These are phyloP conservation scores for Myochromella boudieri DNA, from an alignment of 768 basidiomycete genomes.

Conservation along the genomic window DNA sequence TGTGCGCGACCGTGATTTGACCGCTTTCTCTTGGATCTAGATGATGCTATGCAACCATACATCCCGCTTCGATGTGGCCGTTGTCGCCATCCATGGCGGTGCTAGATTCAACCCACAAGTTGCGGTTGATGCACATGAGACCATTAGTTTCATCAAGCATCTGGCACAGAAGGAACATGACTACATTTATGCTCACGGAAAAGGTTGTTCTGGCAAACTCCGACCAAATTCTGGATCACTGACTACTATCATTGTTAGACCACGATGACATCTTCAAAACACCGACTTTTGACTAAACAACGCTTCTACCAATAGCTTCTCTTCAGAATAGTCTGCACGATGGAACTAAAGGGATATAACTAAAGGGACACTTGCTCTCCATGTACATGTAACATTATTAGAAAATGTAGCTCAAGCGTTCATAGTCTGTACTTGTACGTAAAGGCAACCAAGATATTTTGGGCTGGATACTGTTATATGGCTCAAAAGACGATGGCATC, in stretches of 20 bases:
- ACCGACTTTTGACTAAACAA: conserved; percentile 38
- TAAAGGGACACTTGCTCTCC: no score
- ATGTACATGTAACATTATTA: no score
- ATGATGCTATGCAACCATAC: conserved; percentile 77
- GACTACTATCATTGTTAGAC: conserved; percentile 27
- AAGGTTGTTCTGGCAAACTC: conserved; percentile 39
- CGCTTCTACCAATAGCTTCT: neutral
- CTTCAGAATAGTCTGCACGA: neutral
- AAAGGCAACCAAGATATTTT: no score
- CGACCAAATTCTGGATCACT: neutral
- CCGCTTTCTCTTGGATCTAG: conserved; percentile 26
- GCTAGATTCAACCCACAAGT: conserved; percentile 52
- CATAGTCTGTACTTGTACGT: no score
- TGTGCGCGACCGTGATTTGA: conserved; percentile 1
- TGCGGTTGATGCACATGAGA: conserved; percentile 56
- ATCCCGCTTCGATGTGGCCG: conserved; percentile 66
- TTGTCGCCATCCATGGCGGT: conserved; percentile 57
- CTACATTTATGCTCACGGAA: conserved; percentile 59
- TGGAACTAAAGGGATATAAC: no score
- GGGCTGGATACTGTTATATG: no score
- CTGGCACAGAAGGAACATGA: conserved; percentile 59
- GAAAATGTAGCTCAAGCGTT: no score
- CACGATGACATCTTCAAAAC: conserved; percentile 45
- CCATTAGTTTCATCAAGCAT: conserved; percentile 59
- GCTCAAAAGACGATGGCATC: no score